Percentiles rank a stretch among this genome's conserved stretches.
Conservation (phyloP, 2,329 filamentous ascomycete genomes). For the Fusarium domesticum region DNA sequence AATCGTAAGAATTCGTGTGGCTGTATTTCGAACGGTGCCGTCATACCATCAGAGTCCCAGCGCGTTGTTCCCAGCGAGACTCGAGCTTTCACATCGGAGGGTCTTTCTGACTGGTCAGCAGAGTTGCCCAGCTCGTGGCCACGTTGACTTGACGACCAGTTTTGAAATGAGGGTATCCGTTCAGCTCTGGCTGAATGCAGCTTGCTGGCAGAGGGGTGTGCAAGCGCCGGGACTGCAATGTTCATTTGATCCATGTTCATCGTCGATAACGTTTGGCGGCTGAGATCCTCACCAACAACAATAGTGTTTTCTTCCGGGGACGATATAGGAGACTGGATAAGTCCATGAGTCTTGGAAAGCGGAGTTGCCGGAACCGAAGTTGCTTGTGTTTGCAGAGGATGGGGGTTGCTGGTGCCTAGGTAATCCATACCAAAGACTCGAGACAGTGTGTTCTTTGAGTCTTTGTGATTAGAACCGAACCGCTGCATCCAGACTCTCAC, state of each 20-base stretch:
- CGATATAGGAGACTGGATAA: conserved; percentile 31
- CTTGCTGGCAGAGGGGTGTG: conserved; percentile 5
- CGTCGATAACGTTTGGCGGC: conserved; percentile 14
- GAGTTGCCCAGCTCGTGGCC: conserved; percentile 12
- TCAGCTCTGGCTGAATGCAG: conserved; percentile 12
- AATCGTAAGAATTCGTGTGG: conserved; percentile 6
- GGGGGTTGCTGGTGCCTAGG: background rate
- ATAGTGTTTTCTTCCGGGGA: conserved; percentile 12
- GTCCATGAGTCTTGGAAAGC: conserved; percentile 33
- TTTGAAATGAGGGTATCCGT: conserved; percentile 18
- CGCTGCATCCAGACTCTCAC: conserved; percentile 48
- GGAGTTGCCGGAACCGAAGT: conserved; percentile 29
- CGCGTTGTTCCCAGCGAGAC: conserved; percentile 10
- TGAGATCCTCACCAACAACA: conserved; percentile 7
- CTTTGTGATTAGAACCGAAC: conserved; percentile 30
- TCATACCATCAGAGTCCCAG: conserved; percentile 9
- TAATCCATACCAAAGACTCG: conserved; percentile 11
- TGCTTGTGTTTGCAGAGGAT: conserved; percentile 6
- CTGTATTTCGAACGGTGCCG: conserved; percentile 2
- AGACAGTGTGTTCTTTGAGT: conserved; percentile 14
- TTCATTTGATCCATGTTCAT: conserved; percentile 18
- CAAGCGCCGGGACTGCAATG: background rate
- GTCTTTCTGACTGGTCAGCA: conserved; percentile 1
- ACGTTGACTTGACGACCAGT: conserved; percentile 14
- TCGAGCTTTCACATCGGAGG: conserved; percentile 10